Base-by-base conservation (phyloP, 2,329 filamentous ascomycete species). In the Clathrospora elynae region DNA sequence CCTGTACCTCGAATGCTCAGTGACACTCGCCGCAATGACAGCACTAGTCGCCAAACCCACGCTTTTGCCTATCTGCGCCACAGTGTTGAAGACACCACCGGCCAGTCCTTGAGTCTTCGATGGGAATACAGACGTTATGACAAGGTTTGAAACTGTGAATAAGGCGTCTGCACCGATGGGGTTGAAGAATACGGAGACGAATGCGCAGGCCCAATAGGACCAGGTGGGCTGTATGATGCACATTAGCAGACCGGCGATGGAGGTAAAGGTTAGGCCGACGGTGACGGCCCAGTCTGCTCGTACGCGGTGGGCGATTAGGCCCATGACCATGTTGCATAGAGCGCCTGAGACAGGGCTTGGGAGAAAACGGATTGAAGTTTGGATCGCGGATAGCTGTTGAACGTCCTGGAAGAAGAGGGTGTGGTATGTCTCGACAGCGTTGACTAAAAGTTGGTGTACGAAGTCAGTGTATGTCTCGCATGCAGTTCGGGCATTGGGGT, bases 131-230 rank as follows among this genome's bases (percentile, higher is more conserved):
- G 62, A 65, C 0, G 73, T 71, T 34, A 76, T 73, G 34, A 76
- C 55, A 2, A 76, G 54, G 35, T 73, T 74, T 3, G 70, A 67
- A 5, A 77, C 59, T 0, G 72, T 75, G 53, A 72, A 77, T 0
- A 76, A 55, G 1, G 64, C 65, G 42, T 78, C 76, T 2, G 71
- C 72, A 1, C 72, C 71, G 4, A 75, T 55, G 0, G 75, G 70
- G 12, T 70, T 72, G 5, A 78, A 59, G 2, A 72, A 52, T 11
- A 75, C 68, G 0, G 74, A 72, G 10, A 68, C 64, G 42, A 78
- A 78, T 1, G 68, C 71, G 33, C 64, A 69, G 11, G 62, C 62
- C 75, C 76, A 81, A 60, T 78, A 80, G 1, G 66, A 67, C 71
- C 72, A 76, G 1, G 58, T 46, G 0, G 73, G 73, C 13, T 73